Base-by-base conservation (phyloP, 2,329 filamentous ascomycete genomes). In the Ciborinia camelliae region DNA sequence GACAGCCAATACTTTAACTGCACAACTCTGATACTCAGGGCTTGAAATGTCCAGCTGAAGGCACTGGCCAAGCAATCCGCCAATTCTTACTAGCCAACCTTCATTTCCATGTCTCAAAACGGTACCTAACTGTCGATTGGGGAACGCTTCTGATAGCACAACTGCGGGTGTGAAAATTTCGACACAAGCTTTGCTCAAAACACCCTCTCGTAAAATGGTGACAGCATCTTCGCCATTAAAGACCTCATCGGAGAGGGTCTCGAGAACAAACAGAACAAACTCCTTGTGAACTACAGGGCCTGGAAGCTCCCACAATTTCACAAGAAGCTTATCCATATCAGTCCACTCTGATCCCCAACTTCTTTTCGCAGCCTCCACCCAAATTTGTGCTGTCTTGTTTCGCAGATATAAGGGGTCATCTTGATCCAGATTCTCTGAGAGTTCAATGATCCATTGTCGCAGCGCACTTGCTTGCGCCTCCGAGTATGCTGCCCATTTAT, bases 311-410 rank as follows among this genome's bases (percentile, higher is more conserved):
- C 95, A 99, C 26, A 98, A 82, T 72, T 87, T 84, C 52, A 93
- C 85, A 63, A 99, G 83, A 73, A 90, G 83, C 68, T 87, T 80
- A 76, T 99, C 96, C 94, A 99, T 97, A 74, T 96, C 88, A 81
- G 90, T 87, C 95, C 96, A 99, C 67, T 95, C 90, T 39, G 86
- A 82, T n/a, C 84, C 91, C 95, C 95, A 99, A 74, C 87, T 90
- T 72, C 94, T 86, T 80, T 98, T 98, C 48, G 93, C 92, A 62
- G 97, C 82, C 77, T 98, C 95, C 9, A 93, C 91, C 95, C 95
- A 99, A 67, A 99, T 80, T 77, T 96, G 90, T 35, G 91, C 92
- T 41, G 95, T 89, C 79, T 99, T 99, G 81, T 96, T 98, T 71
- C 94, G 85, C 69, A 97, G 81, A 75, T 93, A 99, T 39, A 84